phyloP scores from a whole-genome alignment of 2,329 filamentous ascomycete species.

The Ceratocystis albifundus region DNA sequence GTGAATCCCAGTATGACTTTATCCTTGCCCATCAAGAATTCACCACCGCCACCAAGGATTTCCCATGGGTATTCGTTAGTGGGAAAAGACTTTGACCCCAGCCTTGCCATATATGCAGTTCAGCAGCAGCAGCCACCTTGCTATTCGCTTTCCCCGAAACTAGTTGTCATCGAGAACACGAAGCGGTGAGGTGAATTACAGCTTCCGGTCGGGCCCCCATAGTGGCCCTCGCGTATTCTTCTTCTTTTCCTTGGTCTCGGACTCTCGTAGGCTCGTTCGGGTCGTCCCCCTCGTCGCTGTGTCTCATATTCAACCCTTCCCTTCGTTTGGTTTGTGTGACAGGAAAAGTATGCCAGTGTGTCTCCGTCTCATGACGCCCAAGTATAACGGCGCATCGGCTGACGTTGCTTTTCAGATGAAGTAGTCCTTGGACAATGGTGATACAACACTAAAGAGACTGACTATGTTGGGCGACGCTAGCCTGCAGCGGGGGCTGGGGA shows the following conservation, averaged over 20 bases:
- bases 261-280: not conserved
- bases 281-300: not conserved
- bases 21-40: not conserved
- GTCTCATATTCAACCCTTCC: not conserved
- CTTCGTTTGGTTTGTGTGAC: not conserved
- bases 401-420: constrained; percentile 3
- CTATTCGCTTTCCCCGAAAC: not conserved
- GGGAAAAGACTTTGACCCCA: not conserved
- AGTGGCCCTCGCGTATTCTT: constrained; percentile 9
- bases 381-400: not conserved
- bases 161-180: not conserved
- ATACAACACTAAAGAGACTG: not conserved
- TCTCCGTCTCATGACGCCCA: not conserved
- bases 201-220: not conserved
- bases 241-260: not conserved
- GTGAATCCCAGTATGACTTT: not conserved
- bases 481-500: not conserved
- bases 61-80: not conserved
- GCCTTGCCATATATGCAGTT: not conserved
- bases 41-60: not conserved
- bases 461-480: not conserved
- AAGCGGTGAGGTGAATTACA: not conserved
- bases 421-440: not conserved
- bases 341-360: not conserved
- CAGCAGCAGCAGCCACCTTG: not conserved